Base-by-base conservation (phyloP, 1,139 yeast genomes). In the Candida neerlandica region DNA sequence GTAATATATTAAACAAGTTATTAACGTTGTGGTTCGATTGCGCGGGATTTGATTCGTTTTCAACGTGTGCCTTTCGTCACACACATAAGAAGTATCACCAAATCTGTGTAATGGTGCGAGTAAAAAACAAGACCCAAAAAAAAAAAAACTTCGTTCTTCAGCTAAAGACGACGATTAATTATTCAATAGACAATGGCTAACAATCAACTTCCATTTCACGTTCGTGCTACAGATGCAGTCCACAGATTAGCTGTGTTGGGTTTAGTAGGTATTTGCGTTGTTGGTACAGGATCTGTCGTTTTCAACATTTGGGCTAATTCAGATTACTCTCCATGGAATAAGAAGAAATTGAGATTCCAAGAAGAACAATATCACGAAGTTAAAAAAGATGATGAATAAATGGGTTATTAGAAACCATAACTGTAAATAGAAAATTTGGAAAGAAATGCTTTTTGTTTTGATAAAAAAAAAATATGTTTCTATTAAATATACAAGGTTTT, bases 191-290 rank as follows among this genome's bases (percentile, higher is more conserved):
- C 33, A 21, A 71, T 67, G 71, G 53, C 64, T 18, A 45, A 41
- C 47, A 58, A 65, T 50, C 71, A 65, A 62, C 73, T 75, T 54
- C 81, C 80, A 47, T 65, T 72, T 44, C 63, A 70, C 48, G 81
- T 75, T 35, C 77, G 80, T 64, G 84, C 83, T 12, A 86, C 96
- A 14, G 97, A 90, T 68, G 83, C 87, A 46, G 80, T 84, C 34
- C 97, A 90, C 70, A 88, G 97, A 73, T 68, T 88, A 52, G 83
- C 95, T 0, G 96, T 90, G 29, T 71, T 89, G 41, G 81, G 90
- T 4, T 75, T 89, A 43, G 84, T 89, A 40, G 96, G 96, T 14
- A 69, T 75, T 57, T 71, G 75, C 57, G 70, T 71, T 46, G 68
- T 73, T 48, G 80, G 80, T 15, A 49, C 81, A 14, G 87, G 85